Evolutionary conservation across 345 rosid species (phyloP).

Genomic region (Eucalyptus polyanthemos): DNA sequence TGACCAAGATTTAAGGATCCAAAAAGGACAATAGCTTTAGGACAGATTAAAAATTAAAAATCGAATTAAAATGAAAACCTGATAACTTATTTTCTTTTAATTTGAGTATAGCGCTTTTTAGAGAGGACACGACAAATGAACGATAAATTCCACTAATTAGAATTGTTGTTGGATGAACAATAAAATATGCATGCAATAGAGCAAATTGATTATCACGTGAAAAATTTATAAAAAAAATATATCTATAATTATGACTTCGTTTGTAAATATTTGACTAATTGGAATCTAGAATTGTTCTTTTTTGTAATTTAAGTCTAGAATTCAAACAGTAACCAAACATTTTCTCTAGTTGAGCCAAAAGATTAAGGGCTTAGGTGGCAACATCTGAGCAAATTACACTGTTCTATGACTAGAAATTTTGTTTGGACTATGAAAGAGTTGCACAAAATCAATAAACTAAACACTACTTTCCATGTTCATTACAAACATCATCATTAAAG

Average conservation of each 20-base stretch:
- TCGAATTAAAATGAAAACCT: background rate
- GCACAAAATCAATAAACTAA: background rate
- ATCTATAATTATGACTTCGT: accelerated
- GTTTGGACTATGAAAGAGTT: background rate
- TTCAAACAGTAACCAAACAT: background rate
- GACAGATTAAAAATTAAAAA: background rate
- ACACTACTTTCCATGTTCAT: background rate
- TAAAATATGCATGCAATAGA: background rate
- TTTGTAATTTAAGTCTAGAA: background rate
- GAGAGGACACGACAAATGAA: background rate
- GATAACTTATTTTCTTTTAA: background rate
- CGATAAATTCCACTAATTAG: background rate
- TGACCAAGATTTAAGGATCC: background rate
- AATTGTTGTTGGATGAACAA: background rate
- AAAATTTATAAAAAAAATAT: background rate
- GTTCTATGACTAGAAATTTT: background rate
- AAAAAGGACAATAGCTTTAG: background rate
- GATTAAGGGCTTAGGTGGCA: background rate
- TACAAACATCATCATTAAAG: background rate
- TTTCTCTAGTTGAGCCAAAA: accelerated
- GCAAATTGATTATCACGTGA: accelerated
- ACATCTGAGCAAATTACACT: background rate
- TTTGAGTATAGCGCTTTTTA: background rate
- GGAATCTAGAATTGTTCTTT: background rate
- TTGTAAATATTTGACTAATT: background rate